Evolutionary conservation across 1,139 yeast species (phyloP), one percentile per base, ranked within the genome.

Genomic region (Yamadazyma jaroonii): DNA sequence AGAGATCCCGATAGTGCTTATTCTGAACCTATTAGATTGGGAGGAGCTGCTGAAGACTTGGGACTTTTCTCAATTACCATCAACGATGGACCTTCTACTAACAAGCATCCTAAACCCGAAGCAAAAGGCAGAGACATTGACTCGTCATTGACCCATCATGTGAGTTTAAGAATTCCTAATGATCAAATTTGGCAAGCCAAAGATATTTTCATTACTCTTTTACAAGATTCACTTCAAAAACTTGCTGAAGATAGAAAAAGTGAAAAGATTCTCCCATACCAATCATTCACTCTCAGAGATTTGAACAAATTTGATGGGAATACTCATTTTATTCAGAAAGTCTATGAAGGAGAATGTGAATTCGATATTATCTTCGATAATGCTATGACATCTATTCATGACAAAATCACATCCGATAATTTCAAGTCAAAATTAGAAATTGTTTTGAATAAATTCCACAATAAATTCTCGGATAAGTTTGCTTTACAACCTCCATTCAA

Each of bases 181-280:
- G 87, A 77, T 31, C 73, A 80, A 43, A 71, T 78, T 6, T 90
- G 97, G 97, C 73, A 73, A 53, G 95, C 95, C 2, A 74, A 74
- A 43, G 96, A 88, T 40, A 74, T 90, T 5, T 85, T 83, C 53
- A 64, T 79, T 53, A 77, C 89, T 0, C 49, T 89, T 44, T 52
- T 88, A 29, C 83, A 82, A 50, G 94, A 87, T 40, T 77, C 86
- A 3, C 63, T 89, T 11, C 61, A 72, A 38, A 62, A 65, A n/a
- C 53, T 83, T 24, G 53, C 72, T 13, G 67, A 68, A 22, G 53
- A 52, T 6, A 59, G 64, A 36, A 67, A 64, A 3, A 48, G 57
- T 1, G 57, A 49, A 27, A 51, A 52, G 1, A 41, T 52, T 1
- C 77, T 81, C 0, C 71, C 82, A 0, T 67, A 64, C 23, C 81